phyloP scores from a whole-genome alignment of 768 basidiomycete species.

The Boletales sp. region DNA sequence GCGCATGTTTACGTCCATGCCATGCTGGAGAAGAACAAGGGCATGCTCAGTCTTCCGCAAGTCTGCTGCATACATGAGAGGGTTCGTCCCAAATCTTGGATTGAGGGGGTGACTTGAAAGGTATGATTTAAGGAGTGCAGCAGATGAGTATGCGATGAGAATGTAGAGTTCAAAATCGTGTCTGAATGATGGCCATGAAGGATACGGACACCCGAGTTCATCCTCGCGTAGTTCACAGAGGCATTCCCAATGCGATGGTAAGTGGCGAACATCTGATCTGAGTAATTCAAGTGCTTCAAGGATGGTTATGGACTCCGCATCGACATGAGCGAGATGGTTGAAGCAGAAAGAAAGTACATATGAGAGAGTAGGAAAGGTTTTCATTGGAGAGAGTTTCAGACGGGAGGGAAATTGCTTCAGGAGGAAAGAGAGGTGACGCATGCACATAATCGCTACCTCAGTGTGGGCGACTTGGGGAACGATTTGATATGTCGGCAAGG shows the following conservation, averaged over 20 bases:
- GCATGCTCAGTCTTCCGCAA: neutral
- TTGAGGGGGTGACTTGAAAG: neutral
- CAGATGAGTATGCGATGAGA: neutral
- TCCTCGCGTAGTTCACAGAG: neutral
- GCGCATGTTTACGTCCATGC: neutral
- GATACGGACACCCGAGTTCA: neutral
- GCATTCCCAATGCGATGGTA: neutral
- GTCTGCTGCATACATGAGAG: neutral
- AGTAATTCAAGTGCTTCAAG: neutral
- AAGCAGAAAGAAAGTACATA: neutral
- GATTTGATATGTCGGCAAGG: neutral
- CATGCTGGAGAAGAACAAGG: neutral
- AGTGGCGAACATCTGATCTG: neutral
- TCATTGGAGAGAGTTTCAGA: too few species aligned
- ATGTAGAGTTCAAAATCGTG: neutral
- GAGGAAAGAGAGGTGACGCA: neutral
- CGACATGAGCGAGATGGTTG: neutral
- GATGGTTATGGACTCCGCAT: neutral
- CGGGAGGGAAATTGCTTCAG: neutral
- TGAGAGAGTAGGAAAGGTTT: neutral
- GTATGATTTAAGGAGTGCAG: neutral
- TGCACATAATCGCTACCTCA: neutral
- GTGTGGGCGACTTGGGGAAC: neutral
- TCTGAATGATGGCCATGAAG: neutral
- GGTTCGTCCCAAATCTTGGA: neutral